phyloP scores from a whole-genome alignment of 1,284 basidiomycete species.

The Apiotrichum brassicae region DNA sequence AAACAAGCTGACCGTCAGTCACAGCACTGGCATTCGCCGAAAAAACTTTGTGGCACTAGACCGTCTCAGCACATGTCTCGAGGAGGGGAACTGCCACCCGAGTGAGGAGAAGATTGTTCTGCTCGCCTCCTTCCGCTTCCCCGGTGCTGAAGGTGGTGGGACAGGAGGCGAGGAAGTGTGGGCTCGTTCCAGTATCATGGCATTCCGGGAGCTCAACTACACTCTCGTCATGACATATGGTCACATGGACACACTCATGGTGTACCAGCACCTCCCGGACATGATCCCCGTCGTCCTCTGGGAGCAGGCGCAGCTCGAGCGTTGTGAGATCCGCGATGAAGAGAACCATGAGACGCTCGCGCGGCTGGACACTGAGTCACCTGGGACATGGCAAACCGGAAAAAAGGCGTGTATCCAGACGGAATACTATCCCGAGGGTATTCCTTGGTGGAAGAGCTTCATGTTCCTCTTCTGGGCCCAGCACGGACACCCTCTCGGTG shows the following conservation, averaged over 20 bases:
- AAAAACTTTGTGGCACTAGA: slow-evolving; percentile 11
- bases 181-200: slow-evolving; percentile 24
- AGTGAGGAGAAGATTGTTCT: slow-evolving; percentile 28
- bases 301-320: slow-evolving; percentile 15
- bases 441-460: slow-evolving; percentile 43
- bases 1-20: neutral
- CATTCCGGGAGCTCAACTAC: slow-evolving; percentile 28
- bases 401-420: slow-evolving; percentile 18
- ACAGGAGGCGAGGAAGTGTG: slow-evolving; percentile 21
- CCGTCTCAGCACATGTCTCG: slow-evolving; percentile 20
- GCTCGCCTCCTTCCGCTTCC: slow-evolving; percentile 28
- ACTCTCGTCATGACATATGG: slow-evolving; percentile 29
- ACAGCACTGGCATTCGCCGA: neutral
- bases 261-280: slow-evolving; percentile 34
- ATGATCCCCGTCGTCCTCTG: slow-evolving; percentile 29
- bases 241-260: slow-evolving; percentile 27
- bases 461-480: slow-evolving; percentile 37
- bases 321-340: slow-evolving; percentile 21
- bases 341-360: slow-evolving; percentile 14
- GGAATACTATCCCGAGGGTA: slow-evolving; percentile 23
- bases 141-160: slow-evolving; percentile 2
- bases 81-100: slow-evolving; percentile 15
- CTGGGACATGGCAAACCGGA: slow-evolving; percentile 11
- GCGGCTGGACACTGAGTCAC: slow-evolving; percentile 4
- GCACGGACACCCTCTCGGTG: slow-evolving; percentile 28